A percentile compares a stretch with the other conserved stretches of the same genome.
phyloP scores from a whole-genome alignment of 2,329 filamentous ascomycete species.

The Aspergillus ochraceoroseus region DNA sequence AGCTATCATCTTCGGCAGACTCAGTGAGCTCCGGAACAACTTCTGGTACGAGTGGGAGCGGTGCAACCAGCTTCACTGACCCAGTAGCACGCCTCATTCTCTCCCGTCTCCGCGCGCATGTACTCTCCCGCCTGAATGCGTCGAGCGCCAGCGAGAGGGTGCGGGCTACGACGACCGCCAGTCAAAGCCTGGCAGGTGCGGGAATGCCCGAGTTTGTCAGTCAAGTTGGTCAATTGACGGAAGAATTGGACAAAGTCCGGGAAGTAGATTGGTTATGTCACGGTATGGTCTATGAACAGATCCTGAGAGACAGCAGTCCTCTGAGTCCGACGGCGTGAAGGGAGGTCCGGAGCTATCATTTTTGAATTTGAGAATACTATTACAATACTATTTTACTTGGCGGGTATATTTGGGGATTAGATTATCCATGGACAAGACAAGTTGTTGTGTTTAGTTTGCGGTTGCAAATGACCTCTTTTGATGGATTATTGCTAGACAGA shows the following conservation, averaged over 20 bases:
- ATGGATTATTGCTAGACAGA: too few species aligned
- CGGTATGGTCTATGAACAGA: slow-evolving; percentile 53
- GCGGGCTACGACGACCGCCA: slow-evolving; percentile 54
- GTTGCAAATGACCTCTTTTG: too few species aligned
- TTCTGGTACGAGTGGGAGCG: slow-evolving; percentile 11
- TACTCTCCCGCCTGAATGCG: slow-evolving; percentile 53
- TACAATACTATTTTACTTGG: slow-evolving; percentile 9
- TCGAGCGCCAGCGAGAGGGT: slow-evolving; percentile 57
- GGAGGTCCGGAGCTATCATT: slow-evolving; percentile 8
- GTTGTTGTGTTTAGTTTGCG: too few species aligned
- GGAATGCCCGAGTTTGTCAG: slow-evolving; percentile 60
- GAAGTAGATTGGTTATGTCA: slow-evolving; percentile 58
- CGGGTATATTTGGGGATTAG: too few species aligned
- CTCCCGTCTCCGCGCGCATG: slow-evolving; percentile 54
- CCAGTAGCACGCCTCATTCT: slow-evolving; percentile 58
- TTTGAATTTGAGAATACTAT: not conserved
- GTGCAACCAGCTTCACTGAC: slow-evolving; percentile 49
- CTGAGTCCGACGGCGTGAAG: slow-evolving; percentile 14
- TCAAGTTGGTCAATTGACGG: slow-evolving; percentile 56
- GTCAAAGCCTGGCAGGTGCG: slow-evolving; percentile 54
- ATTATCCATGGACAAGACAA: too few species aligned
- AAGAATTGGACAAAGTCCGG: slow-evolving; percentile 53
- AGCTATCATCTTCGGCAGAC: slow-evolving; percentile 46
- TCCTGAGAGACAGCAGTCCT: slow-evolving; percentile 34
- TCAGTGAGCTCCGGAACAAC: slow-evolving; percentile 24